Percentiles rank a stretch among this genome's conserved stretches.
Evolutionary conservation across 257 asterid genomes (phyloP).

Genomic region (Coffea canephora): DNA sequence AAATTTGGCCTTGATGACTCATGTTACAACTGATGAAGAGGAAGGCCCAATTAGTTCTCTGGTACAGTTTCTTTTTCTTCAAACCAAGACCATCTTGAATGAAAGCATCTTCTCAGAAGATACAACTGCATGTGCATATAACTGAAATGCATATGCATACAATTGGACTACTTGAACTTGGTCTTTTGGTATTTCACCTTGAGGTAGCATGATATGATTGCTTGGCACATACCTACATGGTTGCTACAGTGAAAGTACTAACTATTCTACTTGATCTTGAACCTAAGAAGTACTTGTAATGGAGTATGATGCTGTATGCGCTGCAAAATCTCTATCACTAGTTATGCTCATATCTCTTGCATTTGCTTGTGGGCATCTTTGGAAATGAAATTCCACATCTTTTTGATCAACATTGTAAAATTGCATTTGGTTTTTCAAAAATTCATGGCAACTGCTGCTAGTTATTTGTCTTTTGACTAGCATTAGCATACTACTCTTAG

Average conservation of each 20-base stretch:
- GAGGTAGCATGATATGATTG: background rate
- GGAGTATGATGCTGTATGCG: background rate
- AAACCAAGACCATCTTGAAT: background rate
- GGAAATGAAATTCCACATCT: background rate
- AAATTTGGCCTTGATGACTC: conserved; percentile 95
- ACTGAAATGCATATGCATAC: background rate
- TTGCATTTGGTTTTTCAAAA: background rate
- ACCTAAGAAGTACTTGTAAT: background rate
- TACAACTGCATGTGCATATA: background rate
- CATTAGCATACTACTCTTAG: background rate
- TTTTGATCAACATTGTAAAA: background rate
- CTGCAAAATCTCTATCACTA: background rate
- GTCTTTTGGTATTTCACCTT: background rate
- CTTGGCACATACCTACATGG: background rate
- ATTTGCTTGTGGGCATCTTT: background rate
- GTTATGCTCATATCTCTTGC: background rate
- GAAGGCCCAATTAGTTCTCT: conserved; percentile 80
- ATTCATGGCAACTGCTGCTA: background rate
- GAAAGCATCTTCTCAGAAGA: background rate
- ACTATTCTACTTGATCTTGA: background rate
- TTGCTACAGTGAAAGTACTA: background rate
- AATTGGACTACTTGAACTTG: background rate
- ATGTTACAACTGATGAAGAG: conserved; percentile 94
- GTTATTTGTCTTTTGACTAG: background rate
- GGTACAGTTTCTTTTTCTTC: conserved; percentile 42